Evolutionary conservation across 2,329 filamentous ascomycete genomes (phyloP), one percentile per base, ranked within the genome.

Genomic region (Microsporum audouinii): DNA sequence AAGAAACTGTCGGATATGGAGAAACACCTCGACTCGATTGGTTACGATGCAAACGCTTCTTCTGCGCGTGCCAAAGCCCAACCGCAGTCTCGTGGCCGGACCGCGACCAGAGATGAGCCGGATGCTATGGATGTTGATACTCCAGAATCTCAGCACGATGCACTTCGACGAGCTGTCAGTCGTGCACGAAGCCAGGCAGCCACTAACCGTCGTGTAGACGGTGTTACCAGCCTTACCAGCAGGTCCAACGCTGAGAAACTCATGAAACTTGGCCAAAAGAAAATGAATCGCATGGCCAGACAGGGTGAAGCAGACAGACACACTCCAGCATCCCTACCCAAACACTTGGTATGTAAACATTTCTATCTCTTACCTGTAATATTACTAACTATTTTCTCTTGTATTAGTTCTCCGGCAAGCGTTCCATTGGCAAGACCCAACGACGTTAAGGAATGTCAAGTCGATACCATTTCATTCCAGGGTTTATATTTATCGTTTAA

Each of bases 261-360:
- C 73, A 82, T 85, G 72, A 97, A 96, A 82, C 78, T 99, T 72
- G 82, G 86, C 70, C 95, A 99, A 86, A 91, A 92, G 82, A 92
- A 91, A 84, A 96, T 95, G 91, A 99, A 99, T 80, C 85, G 92
- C 66, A 94, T 95, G 88, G 94, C 94, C 51, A 86, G 91, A 75
- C 89, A 95, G 81, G 94, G 94, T 81, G 94, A 99, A 80, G 91
- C 88, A 64, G 94, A 99, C 81, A 85, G 95, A 73, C 92, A 97
- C 78, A 85, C 85, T 64, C 86, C 86, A 61, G 88, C 88, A 41
- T 82, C 88, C 59, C 77, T 95, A 76, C 84, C 86, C 65, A 99
- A 95, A 79, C 94, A 97, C 79, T 81, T 99, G 83, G 87, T 95
- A 82, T 12, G 41, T 58, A 23, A 38, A 36, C 36, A 5, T 55